Base-by-base conservation (phyloP, 2,329 filamentous ascomycete species). In the Cercospora citrullina region DNA sequence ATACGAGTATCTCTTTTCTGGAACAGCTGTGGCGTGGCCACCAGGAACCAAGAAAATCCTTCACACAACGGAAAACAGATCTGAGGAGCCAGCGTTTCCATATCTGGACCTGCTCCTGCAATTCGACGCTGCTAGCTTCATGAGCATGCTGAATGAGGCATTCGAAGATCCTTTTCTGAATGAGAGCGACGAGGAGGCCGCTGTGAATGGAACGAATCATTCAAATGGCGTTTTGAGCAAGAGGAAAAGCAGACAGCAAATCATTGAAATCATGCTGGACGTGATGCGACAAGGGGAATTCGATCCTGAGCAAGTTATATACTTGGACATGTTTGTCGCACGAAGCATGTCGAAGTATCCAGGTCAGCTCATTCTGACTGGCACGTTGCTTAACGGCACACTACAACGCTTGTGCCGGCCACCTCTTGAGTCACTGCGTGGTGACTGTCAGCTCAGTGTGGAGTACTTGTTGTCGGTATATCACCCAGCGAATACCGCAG, bases 291-390 rank as follows among this genome's bases (percentile, higher is more conserved):
- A 88, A 0, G 83, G 86, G 4, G 88, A 91, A 58, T 98, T 97
- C 79, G 87, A 89, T 0, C 80, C 89, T 0, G 88, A 91, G 69
- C 93, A 98, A 76, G 94, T 91, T 12, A 92, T 99, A 65, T 99
- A 97, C 79, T 86, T 99, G 55, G 93, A 99, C 80, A 99, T 99
- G 93, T 99, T 99, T 76, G 91, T 99, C 77, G 94, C 95, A 18
- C 89, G 95, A 65, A 99, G 97, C 77, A 82, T 99, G 60, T 92
- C 96, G 3, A 99, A 99, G 78, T 99, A 97, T 76, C 93, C 94
- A 0, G 94, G 98, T 77, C 97, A 97, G 75, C 89, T 99, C 61
- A 86, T 98, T 10, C 87, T 99, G 58, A 91, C 94, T 0, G 95
- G 94, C 18, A 93, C 92, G 2, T 91, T 91, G 1, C 84, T 99